A percentile compares a stretch with the other conserved stretches of the same genome.
Evolutionary conservation across 176 grass and related monocot genomes (phyloP).

Genomic region (Coix lacrymajobi): DNA sequence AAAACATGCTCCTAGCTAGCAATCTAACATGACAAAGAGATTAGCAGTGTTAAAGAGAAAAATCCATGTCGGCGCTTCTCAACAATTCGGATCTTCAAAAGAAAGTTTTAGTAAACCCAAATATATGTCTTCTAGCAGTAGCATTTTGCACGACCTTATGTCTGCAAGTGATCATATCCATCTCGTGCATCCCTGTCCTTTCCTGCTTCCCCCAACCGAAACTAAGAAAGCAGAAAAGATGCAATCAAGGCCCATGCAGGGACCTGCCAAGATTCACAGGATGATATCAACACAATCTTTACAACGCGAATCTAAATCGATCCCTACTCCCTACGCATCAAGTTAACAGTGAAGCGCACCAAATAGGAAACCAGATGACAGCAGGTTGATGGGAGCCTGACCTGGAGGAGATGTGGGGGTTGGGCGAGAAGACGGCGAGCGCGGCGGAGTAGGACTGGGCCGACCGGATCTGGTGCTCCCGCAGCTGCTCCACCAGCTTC

Average conservation of each 20-base stretch:
- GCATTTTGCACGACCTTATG: not conserved
- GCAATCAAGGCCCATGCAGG: not conserved
- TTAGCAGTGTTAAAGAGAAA: not conserved
- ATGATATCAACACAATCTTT: not conserved
- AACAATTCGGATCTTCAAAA: not conserved
- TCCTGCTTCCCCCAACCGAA: not conserved
- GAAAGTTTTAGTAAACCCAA: not conserved
- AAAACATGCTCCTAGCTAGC: no score
- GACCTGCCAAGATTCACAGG: not conserved
- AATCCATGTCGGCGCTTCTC: not conserved
- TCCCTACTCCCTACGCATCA: not conserved
- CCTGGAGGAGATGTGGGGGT: constrained; percentile 76
- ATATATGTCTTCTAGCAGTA: not conserved
- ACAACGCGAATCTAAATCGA: constrained; percentile 6
- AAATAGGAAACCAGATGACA: not conserved
- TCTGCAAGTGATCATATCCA: not conserved
- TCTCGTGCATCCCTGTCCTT: not conserved
- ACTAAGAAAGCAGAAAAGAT: not conserved
- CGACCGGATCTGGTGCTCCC: constrained; percentile 94
- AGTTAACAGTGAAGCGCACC: not conserved
- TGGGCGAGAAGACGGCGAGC: constrained; percentile 72
- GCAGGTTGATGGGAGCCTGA: constrained; percentile 6
- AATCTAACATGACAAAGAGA: not conserved
- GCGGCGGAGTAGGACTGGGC: constrained; percentile 54
- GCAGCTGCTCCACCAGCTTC: constrained; percentile 86